These are phyloP conservation scores for Colletotrichum sp. DNA, from an alignment of 2,329 filamentous ascomycete species.

Conservation along the genomic window DNA sequence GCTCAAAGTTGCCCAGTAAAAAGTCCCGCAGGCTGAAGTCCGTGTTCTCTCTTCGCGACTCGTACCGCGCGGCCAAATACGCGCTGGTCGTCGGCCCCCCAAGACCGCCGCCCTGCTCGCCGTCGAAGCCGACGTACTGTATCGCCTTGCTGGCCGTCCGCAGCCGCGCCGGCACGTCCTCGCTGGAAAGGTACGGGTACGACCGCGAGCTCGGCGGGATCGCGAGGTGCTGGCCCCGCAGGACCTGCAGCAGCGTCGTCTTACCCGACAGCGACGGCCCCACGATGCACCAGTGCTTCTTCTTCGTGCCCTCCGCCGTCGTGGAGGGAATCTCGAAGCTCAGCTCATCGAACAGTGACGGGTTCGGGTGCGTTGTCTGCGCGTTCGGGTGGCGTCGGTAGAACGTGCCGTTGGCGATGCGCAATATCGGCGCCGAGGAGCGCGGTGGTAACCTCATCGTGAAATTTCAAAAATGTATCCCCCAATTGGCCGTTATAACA, in stretches of 20 bases:
- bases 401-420: constrained; percentile 81
- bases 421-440: constrained; percentile 63
- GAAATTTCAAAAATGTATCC: neutral
- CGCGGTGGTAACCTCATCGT: constrained; percentile 9
- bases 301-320: constrained; percentile 42
- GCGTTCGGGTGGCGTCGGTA: constrained; percentile 74
- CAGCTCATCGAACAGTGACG: constrained; percentile 74
- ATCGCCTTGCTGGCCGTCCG: constrained; percentile 72
- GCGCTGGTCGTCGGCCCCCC: constrained; percentile 68
- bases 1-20: constrained; percentile 78
- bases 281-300: constrained; percentile 82
- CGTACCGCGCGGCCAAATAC: constrained; percentile 89
- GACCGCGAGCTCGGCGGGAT: constrained; percentile 77
- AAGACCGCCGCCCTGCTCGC: constrained; percentile 63
- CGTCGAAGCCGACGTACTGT: constrained; percentile 89
- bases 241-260: constrained; percentile 80
- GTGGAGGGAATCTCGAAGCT: constrained; percentile 71
- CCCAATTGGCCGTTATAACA: neutral
- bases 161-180: constrained; percentile 60
- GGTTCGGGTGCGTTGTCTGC: constrained; percentile 60
- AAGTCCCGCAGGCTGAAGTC: constrained; percentile 88
- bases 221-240: constrained; percentile 78
- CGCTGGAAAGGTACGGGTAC: constrained; percentile 78
- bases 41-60: constrained; percentile 83
- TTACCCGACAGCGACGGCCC: constrained; percentile 81